Conservation (phyloP, 805 yeast species). For the Kazachstania kunashirensis region DNA sequence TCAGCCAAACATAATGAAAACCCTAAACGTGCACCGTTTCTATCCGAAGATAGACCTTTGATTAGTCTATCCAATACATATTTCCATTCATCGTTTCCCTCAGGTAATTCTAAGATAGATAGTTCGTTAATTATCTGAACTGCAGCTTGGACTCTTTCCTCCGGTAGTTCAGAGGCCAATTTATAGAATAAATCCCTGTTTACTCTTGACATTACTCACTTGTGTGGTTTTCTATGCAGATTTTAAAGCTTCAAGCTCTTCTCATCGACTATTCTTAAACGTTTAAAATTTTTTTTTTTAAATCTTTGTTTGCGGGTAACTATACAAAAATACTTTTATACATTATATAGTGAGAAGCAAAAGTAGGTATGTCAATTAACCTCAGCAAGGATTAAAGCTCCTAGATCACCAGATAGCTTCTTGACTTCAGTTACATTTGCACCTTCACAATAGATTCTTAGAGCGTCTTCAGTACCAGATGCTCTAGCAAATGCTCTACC, state of each 20-base stretch:
- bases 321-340: too few relatives aligned
- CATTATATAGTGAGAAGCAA: too few relatives aligned
- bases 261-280: too few relatives aligned
- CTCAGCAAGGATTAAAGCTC: conserved; percentile 26
- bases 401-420: conserved; percentile 35
- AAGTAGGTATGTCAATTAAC: neutral
- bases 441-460: conserved; percentile 91
- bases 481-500: conserved; percentile 95
- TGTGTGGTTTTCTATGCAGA: neutral
- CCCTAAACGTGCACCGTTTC: conserved; percentile 80
- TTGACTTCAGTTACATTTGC: conserved; percentile 40
- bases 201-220: conserved; percentile 27
- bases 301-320: too few relatives aligned
- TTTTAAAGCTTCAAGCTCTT: too few relatives aligned
- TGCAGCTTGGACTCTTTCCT: conserved; percentile 67
- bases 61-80: conserved; percentile 73
- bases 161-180: conserved; percentile 65
- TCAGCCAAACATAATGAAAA: conserved; percentile 83
- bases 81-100: conserved; percentile 54
- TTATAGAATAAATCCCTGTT: conserved; percentile 69
- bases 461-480: conserved; percentile 96
- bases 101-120: conserved; percentile 23
- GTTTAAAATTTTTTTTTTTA: too few relatives aligned
- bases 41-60: conserved; percentile 70
- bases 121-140: conserved; percentile 55